Conservation (phyloP, 2,329 filamentous ascomycete genomes). For the Parastagonospora avenae region DNA sequence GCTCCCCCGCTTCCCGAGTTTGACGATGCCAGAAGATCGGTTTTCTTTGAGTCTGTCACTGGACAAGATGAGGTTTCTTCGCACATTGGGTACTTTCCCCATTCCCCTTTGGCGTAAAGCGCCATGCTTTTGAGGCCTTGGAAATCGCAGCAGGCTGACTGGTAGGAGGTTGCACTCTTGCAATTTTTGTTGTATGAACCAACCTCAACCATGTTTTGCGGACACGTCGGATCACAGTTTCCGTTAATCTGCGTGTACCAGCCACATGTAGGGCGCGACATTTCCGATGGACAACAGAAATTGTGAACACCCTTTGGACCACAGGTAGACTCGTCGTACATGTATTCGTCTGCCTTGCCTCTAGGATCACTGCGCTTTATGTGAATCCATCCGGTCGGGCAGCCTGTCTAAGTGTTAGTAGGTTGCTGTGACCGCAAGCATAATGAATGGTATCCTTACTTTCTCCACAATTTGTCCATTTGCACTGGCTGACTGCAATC, state of each 20-base stretch:
- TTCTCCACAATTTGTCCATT: slow-evolving; percentile 12
- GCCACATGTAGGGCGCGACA: not conserved
- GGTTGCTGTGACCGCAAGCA: too few species aligned
- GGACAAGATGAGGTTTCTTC: slow-evolving; percentile 5
- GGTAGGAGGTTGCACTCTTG: slow-evolving; percentile 1
- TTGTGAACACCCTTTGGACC: slow-evolving; percentile 1
- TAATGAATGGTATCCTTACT: slow-evolving; percentile 1
- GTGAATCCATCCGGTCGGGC: not conserved
- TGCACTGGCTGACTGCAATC: too few species aligned
- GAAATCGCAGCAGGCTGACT: slow-evolving; percentile 1
- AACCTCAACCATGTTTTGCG: slow-evolving; percentile 1
- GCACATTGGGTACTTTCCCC: slow-evolving; percentile 6
- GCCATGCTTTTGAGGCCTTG: slow-evolving; percentile 3
- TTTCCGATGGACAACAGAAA: not conserved
- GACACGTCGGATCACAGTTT: slow-evolving; percentile 2
- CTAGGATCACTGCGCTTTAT: slow-evolving; percentile 1
- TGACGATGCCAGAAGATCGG: not conserved
- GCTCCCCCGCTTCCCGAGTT: slow-evolving; percentile 1
- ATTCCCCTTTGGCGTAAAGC: slow-evolving; percentile 9
- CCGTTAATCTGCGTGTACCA: slow-evolving; percentile 6
- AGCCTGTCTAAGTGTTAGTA: not conserved
- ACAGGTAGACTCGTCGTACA: slow-evolving; percentile 5
- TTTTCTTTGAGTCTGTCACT: slow-evolving; percentile 3
- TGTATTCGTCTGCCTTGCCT: slow-evolving; percentile 7
- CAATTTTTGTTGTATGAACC: slow-evolving; percentile 8